These are phyloP conservation scores for Dactylellina parvicollis DNA, from an alignment of 2,329 filamentous ascomycete species.

Conservation along the genomic window DNA sequence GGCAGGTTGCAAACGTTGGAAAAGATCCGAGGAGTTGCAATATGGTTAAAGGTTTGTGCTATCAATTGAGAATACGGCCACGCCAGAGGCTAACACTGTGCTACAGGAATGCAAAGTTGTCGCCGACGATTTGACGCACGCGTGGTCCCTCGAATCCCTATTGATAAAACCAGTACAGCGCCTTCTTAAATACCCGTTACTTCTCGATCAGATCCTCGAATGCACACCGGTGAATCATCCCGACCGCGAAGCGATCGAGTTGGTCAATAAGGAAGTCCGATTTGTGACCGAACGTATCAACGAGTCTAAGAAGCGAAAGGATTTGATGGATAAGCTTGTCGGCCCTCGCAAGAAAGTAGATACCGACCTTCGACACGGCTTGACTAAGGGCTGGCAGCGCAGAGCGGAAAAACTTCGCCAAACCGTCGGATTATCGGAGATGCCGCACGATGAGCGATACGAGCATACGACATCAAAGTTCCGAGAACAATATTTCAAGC, in stretches of 20 bases:
- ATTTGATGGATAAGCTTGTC: slow-evolving; percentile 89
- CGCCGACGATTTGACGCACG: slow-evolving; percentile 88
- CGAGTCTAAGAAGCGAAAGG: slow-evolving; percentile 92
- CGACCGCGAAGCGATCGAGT: slow-evolving; percentile 76
- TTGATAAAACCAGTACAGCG: slow-evolving; percentile 96
- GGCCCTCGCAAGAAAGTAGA: slow-evolving; percentile 82
- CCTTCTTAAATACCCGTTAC: slow-evolving; percentile 89
- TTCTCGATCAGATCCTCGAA: slow-evolving; percentile 81
- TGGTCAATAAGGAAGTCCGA: slow-evolving; percentile 75
- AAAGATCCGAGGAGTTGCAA: slow-evolving; percentile 70
- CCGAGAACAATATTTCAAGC: slow-evolving; percentile 86
- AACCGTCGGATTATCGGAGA: slow-evolving; percentile 71
- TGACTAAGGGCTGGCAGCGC: slow-evolving; percentile 89
- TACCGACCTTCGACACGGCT: slow-evolving; percentile 82
- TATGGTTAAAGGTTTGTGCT: slow-evolving; percentile 75
- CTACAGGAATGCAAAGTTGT: slow-evolving; percentile 82
- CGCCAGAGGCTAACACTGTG: slow-evolving; percentile 15
- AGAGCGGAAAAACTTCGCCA: slow-evolving; percentile 84
- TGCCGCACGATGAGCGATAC: slow-evolving; percentile 83
- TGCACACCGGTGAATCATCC: slow-evolving; percentile 84
- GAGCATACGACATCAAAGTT: slow-evolving; percentile 84
- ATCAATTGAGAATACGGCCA: not conserved
- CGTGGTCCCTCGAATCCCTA: slow-evolving; percentile 95
- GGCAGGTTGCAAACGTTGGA: slow-evolving; percentile 69
- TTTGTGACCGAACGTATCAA: slow-evolving; percentile 78